These are phyloP conservation scores for Vigna angularis DNA, from an alignment of 306 rosid species.

Conservation along the genomic window DNA sequence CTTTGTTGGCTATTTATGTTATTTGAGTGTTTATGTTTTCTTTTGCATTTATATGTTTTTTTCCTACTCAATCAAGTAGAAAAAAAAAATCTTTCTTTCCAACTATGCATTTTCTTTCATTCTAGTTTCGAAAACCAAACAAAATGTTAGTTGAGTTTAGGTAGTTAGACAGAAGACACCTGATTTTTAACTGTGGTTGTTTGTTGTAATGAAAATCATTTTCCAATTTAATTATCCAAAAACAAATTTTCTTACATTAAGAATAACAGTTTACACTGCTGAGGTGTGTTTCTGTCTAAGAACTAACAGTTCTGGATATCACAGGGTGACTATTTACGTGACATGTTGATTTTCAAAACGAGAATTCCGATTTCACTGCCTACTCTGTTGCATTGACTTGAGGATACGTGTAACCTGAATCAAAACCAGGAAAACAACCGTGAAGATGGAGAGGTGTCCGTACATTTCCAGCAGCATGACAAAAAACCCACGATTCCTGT, in stretches of 20 bases:
- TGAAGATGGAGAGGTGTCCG: background rate
- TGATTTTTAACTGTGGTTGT: background rate
- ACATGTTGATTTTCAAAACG: background rate
- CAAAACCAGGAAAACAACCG: slow-evolving; percentile 6
- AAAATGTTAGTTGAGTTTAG: background rate
- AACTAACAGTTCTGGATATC: background rate
- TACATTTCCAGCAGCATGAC: slow-evolving; percentile 19
- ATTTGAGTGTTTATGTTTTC: no score
- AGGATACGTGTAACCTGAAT: background rate
- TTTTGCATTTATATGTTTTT: no score
- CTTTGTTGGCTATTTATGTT: no score
- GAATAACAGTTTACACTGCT: background rate
- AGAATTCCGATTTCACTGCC: background rate
- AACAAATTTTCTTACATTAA: background rate
- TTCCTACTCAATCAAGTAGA: no score
- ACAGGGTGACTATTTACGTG: background rate
- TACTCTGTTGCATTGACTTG: background rate
- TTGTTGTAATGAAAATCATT: background rate
- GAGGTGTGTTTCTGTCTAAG: background rate
- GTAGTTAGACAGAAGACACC: background rate
- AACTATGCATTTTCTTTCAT: no score
- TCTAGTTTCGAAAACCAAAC: no score
- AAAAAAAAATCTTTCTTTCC: no score
- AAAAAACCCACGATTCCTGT: slow-evolving; percentile 23
- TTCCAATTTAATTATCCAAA: background rate